These are phyloP conservation scores for Colletotrichum neosansevieriae DNA, from an alignment of 2,329 filamentous ascomycete species.

Conservation along the genomic window DNA sequence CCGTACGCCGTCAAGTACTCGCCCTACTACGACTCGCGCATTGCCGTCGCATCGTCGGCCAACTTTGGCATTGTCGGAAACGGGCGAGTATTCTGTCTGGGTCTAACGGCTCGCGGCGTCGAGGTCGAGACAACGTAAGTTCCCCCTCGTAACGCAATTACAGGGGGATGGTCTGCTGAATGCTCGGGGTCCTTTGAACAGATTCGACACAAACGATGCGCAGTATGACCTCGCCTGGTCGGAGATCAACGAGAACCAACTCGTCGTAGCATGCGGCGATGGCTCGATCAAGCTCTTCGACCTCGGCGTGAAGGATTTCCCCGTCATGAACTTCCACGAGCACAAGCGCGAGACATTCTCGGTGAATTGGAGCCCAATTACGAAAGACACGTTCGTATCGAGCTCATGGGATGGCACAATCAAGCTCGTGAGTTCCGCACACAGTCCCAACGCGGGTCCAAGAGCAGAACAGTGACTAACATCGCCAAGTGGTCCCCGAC, in stretches of 20 bases:
- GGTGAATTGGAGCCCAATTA: conserved; percentile 90
- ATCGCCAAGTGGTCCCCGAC: conserved; percentile 81
- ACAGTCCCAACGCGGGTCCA: neutral
- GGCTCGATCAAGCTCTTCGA: conserved; percentile 97
- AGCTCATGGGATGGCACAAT: conserved; percentile 97
- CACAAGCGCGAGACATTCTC: conserved; percentile 94
- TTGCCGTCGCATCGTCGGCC: conserved; percentile 89
- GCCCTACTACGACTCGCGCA: conserved; percentile 94
- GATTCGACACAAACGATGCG: conserved; percentile 96
- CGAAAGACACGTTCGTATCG: conserved; percentile 91
- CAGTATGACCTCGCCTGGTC: conserved; percentile 97
- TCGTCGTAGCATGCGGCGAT: conserved; percentile 90
- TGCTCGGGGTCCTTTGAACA: conserved; percentile 49
- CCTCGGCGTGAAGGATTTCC: conserved; percentile 82
- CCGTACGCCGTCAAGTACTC: conserved; percentile 98
- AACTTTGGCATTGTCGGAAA: conserved; percentile 99
- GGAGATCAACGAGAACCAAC: conserved; percentile 95
- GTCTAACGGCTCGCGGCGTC: conserved; percentile 85
- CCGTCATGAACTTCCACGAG: conserved; percentile 91
- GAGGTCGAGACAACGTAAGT: conserved; percentile 83
- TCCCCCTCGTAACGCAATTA: neutral
- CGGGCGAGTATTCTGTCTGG: conserved; percentile 87
- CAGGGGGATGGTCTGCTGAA: neutral
- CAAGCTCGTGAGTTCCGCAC: conserved; percentile 74
- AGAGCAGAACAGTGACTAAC: neutral